phyloP scores from a whole-genome alignment of 306 rosid genomes.

The Lathyrus oleraceus region DNA sequence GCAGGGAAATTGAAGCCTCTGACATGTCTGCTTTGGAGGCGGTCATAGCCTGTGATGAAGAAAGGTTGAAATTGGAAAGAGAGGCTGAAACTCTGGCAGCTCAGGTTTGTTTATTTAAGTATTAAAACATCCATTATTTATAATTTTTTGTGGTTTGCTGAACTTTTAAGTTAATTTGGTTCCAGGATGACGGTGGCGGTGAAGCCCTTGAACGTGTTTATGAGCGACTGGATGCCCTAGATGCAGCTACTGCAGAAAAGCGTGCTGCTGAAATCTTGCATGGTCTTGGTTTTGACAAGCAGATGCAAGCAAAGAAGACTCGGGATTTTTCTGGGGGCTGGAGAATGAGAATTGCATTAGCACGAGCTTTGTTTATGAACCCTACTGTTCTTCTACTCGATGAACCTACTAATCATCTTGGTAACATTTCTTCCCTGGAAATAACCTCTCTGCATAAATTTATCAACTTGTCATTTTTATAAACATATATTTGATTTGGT shows the following conservation, averaged over 20 bases:
- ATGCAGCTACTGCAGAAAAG: conserved; percentile 94
- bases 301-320: conserved; percentile 90
- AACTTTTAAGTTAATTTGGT: conserved; percentile 1
- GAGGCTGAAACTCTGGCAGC: conserved; percentile 64
- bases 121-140: not conserved
- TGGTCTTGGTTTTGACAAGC: conserved; percentile 91
- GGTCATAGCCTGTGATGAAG: conserved; percentile 89
- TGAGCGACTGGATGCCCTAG: conserved; percentile 88
- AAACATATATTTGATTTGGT: not conserved
- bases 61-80: conserved; percentile 76
- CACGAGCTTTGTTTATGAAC: conserved; percentile 89
- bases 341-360: conserved; percentile 97
- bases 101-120: conserved; percentile 38
- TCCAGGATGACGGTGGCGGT: conserved; percentile 96
- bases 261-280: conserved; percentile 94
- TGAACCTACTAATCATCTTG: conserved; percentile 72
- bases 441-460: not conserved
- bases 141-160: not conserved
- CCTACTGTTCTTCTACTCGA: conserved; percentile 92
- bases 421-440: conserved; percentile 17
- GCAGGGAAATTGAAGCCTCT: conserved; percentile 92
- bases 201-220: conserved; percentile 83
- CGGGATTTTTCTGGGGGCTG: conserved; percentile 98
- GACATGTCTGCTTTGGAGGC: conserved; percentile 94
- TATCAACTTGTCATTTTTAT: conserved; percentile 4